Evolutionary conservation across 1,284 basidiomycete species (phyloP), one percentile per base, ranked within the genome.

Genomic region (Vanrija sp.): DNA sequence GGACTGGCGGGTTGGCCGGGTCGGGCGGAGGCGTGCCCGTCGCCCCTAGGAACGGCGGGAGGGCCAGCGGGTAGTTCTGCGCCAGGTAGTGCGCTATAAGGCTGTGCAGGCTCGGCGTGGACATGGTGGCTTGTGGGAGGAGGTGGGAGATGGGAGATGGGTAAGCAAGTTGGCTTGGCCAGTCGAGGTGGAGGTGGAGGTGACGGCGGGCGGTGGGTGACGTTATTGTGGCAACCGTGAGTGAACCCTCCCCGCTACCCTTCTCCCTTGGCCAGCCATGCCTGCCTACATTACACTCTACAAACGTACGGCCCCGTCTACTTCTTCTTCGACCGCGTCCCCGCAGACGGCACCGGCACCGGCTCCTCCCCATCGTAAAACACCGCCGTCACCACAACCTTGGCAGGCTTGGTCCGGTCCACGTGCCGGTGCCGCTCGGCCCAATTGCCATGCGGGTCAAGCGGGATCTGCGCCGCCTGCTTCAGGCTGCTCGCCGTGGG

Each of bases 391-490:
- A 92, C 85, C 41, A 83, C 75, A 35, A 93, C 77, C 56, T 83
- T 83, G 67, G 88, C 84, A 24, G 80, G 78, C 42, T 83, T 80
- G 24, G 91, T 78, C 36, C 84, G 80, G 46, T 78, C 74, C n/a
- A 85, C 72, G 0, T 86, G 85, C 25, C 78, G 75, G 0, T 86
- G 85, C 27, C 78, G 75, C 57, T 85, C 79, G 16, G 82, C 69
- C 19, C 86, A 76, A 68, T 93, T 93, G 36, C 89, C 89, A 53
- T 88, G 77, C 7, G 79, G 80, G 72, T 93, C 89, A 41, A 93
- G 76, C 56, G 77, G 79, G 62, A 84, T 78, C 88, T 90, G 54
- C 10, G 41, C 42, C 6, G 23, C 35, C 5, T 20, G n/a, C 48
- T 51, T 53, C 14, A 59, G 45, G 22, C 19, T 22, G 35, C 41